Evolutionary conservation across 371 early-diverging fungal genomes (phyloP).

Genomic region (Agmasoma carcini): DNA sequence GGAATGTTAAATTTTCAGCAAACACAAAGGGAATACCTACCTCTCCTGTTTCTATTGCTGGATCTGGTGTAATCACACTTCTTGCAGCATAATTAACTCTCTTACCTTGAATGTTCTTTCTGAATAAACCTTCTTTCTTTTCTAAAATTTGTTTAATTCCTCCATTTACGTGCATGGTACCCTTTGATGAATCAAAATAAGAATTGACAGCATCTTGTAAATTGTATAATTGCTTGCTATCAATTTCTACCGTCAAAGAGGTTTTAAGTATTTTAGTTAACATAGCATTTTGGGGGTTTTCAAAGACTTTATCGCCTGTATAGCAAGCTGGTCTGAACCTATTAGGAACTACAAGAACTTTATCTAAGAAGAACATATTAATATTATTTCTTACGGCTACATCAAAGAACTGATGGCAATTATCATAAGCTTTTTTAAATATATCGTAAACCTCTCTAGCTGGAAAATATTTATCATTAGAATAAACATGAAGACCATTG

Average conservation of each 20-base stretch:
- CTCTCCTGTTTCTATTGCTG: conserved; percentile 87
- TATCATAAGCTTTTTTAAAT: too few relatives aligned
- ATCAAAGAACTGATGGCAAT: too few relatives aligned
- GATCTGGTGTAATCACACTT: conserved; percentile 96
- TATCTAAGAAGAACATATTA: conserved; percentile 88
- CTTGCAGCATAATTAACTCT: conserved; percentile 98
- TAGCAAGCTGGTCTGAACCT: conserved; percentile 80
- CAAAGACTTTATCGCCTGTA: conserved; percentile 70
- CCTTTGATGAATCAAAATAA: conserved; percentile 67
- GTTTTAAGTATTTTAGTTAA: conserved; percentile 67
- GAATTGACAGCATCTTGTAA: conserved; percentile 22
- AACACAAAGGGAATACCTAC: conserved; percentile 92
- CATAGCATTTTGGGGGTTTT: conserved; percentile 75
- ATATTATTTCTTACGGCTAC: too few relatives aligned
- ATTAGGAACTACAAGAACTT: conserved; percentile 65
- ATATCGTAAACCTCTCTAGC: too few relatives aligned
- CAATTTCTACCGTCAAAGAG: conserved; percentile 56
- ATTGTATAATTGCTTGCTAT: conserved; percentile 21
- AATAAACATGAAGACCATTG: too few relatives aligned
- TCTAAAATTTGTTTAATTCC: conserved; percentile 80
- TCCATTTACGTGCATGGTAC: conserved; percentile 43
- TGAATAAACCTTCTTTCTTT: conserved; percentile 97
- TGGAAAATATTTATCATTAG: too few relatives aligned
- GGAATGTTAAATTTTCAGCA: conserved; percentile 84
- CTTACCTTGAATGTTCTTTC: conserved; percentile 99